Evolutionary conservation across 1,139 yeast genomes (phyloP).

Genomic region (Suhomyces terraborum): DNA sequence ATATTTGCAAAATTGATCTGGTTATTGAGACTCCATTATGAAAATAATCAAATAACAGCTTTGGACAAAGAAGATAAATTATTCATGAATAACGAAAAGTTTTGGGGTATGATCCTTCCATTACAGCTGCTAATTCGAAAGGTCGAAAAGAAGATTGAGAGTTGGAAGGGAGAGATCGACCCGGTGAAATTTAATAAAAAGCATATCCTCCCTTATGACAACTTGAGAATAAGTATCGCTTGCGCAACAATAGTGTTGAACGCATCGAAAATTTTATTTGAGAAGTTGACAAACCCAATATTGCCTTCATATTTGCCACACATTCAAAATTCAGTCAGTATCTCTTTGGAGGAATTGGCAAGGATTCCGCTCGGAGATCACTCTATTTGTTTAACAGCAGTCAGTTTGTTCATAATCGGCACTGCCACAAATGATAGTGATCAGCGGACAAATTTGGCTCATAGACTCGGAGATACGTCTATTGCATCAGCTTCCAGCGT

Average conservation of each 20-base stretch:
- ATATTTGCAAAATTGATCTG: slow-evolving; percentile 42
- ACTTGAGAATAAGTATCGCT: slow-evolving; percentile 18
- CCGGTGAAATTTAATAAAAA: slow-evolving; percentile 3
- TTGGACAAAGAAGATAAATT: neutral
- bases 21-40: slow-evolving; percentile 31
- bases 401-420: slow-evolving; percentile 31
- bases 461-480: slow-evolving; percentile 18
- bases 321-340: slow-evolving; percentile 26
- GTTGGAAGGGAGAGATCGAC: slow-evolving; percentile 15
- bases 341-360: slow-evolving; percentile 22
- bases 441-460: slow-evolving; percentile 25
- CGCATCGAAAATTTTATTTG: slow-evolving; percentile 16
- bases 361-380: slow-evolving; percentile 19
- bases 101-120: slow-evolving; percentile 19
- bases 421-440: slow-evolving; percentile 23
- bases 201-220: slow-evolving; percentile 11
- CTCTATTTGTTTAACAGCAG: slow-evolving; percentile 21
- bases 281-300: slow-evolving; percentile 27
- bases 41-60: slow-evolving; percentile 2
- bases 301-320: slow-evolving; percentile 24
- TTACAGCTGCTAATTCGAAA: slow-evolving; percentile 10
- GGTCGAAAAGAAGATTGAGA: slow-evolving; percentile 11
- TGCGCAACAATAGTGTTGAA: slow-evolving; percentile 17
- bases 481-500: slow-evolving; percentile 14
- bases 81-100: slow-evolving; percentile 14